Conservation (phyloP, 345 rosid genomes). For the Cochlearia excelsa region DNA sequence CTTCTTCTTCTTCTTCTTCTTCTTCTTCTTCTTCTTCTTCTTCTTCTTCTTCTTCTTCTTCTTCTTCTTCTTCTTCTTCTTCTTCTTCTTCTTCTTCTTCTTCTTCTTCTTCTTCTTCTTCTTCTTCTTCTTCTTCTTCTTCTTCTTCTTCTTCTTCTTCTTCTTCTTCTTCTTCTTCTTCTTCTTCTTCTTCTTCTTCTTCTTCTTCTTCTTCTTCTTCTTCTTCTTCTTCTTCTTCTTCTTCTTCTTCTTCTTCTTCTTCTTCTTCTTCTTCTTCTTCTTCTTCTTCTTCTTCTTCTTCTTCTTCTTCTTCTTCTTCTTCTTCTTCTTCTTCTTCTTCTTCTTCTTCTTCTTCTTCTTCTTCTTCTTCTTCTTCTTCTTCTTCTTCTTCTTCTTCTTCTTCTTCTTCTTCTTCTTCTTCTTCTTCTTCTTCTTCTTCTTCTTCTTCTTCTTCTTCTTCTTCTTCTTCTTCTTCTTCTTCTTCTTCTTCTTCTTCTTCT, state of each 20-base stretch:
- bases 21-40: constrained; percentile 3
- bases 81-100: constrained; percentile 7
- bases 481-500: constrained; percentile 5
- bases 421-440: neutral
- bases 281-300: neutral
- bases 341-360: neutral
- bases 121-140: constrained; percentile 5
- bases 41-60: constrained; percentile 3
- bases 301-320: constrained; percentile 5
- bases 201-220: constrained; percentile 3
- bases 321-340: constrained; percentile 1
- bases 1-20: constrained; percentile 4
- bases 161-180: neutral
- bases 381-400: constrained; percentile 3
- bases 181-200: constrained; percentile 4
- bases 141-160: constrained; percentile 1
- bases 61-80: neutral
- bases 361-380: constrained; percentile 4
- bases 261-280: constrained; percentile 7
- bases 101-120: neutral
- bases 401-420: constrained; percentile 3
- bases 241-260: neutral
- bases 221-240: constrained; percentile 3
- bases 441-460: constrained; percentile 7
- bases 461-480: neutral